Base-by-base conservation (phyloP, 495 filamentous ascomycete genomes). In the Xylaria castorea region DNA sequence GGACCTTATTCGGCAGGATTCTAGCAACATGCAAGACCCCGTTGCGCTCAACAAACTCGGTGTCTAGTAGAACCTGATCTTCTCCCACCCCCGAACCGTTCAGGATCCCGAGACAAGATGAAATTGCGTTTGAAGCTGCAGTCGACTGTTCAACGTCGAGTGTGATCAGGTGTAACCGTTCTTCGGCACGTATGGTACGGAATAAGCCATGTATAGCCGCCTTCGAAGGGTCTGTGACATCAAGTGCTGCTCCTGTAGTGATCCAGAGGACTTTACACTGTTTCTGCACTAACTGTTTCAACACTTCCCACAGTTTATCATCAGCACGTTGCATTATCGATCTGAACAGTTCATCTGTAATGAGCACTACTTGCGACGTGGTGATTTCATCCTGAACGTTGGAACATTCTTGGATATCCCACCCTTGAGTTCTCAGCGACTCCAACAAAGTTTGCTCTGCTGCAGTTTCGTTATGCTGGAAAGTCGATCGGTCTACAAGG, bases 111-210 rank as follows among this genome's bases (percentile, higher is more conserved):
- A 53, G 22, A 27, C 50, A 53, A 53, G 50, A 53, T 11, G 50
- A 53, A 9, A 53, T 53, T 27, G 50, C 8, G n/a, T 14, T 53
- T 27, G 50, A 36, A 36, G 55, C 55, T 32, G 30, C 36, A 16
- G 55, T 20, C 27, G 36, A 60, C 55, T 36, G 55, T 60, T 60
- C 55, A 32, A 60, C 55, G 32, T 60, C 55, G n/a, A 60, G 55
- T 5, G 27, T 60, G 30, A 60, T 25, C 5, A 60, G 55, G 18
- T n/a, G 30, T 2, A 60, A 16, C 1, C 3, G 30, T 36, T 60
- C 55, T n/a, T 60, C 55, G 18, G 27, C 32, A 8, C 55, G 55
- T 32, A 60, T 60, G 18, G 55, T 20, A 32, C 55, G 27, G 55
- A 60, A 60, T 18, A 60, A 7, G 18, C 55, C 55, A 5, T 60